Evolutionary conservation across 139 green algal genomes (phyloP), one percentile per base, ranked within the genome.

Genomic region (Pleodorina starrii): DNA sequence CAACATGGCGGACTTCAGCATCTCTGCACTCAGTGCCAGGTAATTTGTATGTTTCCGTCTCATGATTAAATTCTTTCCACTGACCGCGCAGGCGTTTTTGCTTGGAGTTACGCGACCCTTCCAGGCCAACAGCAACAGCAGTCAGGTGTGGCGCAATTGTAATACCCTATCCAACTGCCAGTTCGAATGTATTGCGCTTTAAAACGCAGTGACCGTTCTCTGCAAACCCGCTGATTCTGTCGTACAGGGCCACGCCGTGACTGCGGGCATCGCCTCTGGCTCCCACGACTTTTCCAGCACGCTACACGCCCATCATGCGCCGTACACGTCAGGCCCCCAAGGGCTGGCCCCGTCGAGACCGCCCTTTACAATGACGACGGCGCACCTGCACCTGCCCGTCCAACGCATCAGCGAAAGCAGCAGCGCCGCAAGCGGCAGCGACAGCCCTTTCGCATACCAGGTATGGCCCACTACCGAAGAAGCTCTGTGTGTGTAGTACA

Each of bases 391-490:
- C 25, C 16, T 35, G 25, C 25, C 10, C 27, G 29, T 29, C 10
- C 74, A 46, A 29, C 74, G 43, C 74, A 66, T 44, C 2, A 82
- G 74, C 44, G 74, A 82, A 19, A 80, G 72, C 44, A 82, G 74
- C 74, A 66, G 44, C 27, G 73, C 7, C 23, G 42, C 44, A 4
- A 81, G 73, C 73, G 29, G 44, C 32, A 66, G 14, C 14, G 44
- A 63, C 27, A 82, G 44, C 23, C 74, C 74, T 29, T 82, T 59
- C 23, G 6, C 72, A 35, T 80, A 59, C 23, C 72, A 57, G 72
- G 72, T 80, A 57, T 23, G 36, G 4, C 57, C n/a, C n/a, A n/a
- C n/a, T n/a, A n/a, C n/a, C n/a, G n/a, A n/a, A n/a, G n/a, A n/a
- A n/a, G n/a, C n/a, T n/a, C n/a, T n/a, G n/a, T n/a, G n/a, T n/a